Conservation (phyloP, 2,329 filamentous ascomycete species). For the Fusarium subglutinans region DNA sequence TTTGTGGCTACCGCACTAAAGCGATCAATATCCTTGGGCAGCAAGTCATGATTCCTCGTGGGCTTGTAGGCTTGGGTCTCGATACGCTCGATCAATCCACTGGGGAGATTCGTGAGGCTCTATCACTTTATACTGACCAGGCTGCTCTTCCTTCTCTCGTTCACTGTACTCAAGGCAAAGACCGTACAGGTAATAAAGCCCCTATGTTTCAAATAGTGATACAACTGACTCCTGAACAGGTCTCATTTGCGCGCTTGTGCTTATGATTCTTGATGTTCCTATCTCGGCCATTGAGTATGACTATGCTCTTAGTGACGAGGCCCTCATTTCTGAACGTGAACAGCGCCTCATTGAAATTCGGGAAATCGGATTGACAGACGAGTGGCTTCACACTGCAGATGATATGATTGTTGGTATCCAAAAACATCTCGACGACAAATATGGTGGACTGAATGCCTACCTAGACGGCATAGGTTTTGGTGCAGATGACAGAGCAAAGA, state of each 20-base stretch:
- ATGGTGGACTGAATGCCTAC: constrained; percentile 75
- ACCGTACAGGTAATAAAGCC: constrained; percentile 60
- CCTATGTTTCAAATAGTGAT: too few species aligned
- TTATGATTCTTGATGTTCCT: constrained; percentile 71
- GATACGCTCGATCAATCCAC: constrained; percentile 76
- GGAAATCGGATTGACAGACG: constrained; percentile 75
- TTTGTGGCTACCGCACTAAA: constrained; percentile 72
- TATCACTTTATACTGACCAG: constrained; percentile 43
- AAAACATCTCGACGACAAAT: constrained; percentile 65
- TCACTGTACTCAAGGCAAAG: constrained; percentile 92
- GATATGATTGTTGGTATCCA: constrained; percentile 70
- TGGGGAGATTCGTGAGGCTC: constrained; percentile 61
- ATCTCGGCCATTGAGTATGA: constrained; percentile 72
- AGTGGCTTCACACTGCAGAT: constrained; percentile 73
- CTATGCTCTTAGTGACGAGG: constrained; percentile 72
- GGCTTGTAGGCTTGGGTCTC: constrained; percentile 74
- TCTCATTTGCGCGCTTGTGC: constrained; percentile 71
- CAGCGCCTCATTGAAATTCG: constrained; percentile 73
- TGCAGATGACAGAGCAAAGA: constrained; percentile 50
- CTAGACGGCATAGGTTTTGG: constrained; percentile 69
- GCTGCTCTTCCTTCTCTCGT: constrained; percentile 71
- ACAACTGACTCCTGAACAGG: constrained; percentile 60
- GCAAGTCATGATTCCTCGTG: constrained; percentile 76
- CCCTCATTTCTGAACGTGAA: constrained; percentile 68
- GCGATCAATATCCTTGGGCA: constrained; percentile 75